A percentile compares a stretch with the other conserved stretches of the same genome.
Evolutionary conservation across 345 rosid genomes (phyloP).

Genomic region (Gossypium sturtianum): DNA sequence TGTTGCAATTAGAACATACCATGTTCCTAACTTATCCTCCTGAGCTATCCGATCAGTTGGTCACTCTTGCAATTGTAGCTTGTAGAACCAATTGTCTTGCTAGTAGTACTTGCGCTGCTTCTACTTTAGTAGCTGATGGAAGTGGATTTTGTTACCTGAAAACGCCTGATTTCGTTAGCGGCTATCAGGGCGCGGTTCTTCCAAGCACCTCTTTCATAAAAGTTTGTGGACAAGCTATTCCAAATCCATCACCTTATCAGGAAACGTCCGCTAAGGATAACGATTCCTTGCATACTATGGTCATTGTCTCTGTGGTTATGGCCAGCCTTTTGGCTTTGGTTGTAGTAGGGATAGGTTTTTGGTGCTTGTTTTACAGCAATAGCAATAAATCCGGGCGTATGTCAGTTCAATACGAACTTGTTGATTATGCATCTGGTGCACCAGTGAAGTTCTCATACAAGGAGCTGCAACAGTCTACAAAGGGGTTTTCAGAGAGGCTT

Average conservation of each 20-base stretch:
- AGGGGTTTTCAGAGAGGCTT: slow-evolving; percentile 43
- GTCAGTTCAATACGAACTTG: slow-evolving; percentile 40
- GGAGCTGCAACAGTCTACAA: slow-evolving; percentile 45
- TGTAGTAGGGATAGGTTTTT: slow-evolving; percentile 31
- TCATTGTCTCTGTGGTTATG: slow-evolving; percentile 27
- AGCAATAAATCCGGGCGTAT: slow-evolving; percentile 30
- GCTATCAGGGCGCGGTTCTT: slow-evolving; percentile 40
- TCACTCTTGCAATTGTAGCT: slow-evolving; percentile 34
- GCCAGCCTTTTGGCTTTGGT: slow-evolving; percentile 28
- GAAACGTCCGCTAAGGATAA: slow-evolving; percentile 7
- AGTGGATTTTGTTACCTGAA: slow-evolving; percentile 53
- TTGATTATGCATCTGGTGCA: slow-evolving; percentile 58
- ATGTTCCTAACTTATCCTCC: slow-evolving; percentile 30
- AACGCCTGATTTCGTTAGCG: slow-evolving; percentile 41
- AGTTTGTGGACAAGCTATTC: slow-evolving; percentile 46
- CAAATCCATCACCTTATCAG: slow-evolving; percentile 21
- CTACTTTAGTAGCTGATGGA: slow-evolving; percentile 52
- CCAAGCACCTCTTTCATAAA: slow-evolving; percentile 54
- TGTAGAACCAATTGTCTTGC: slow-evolving; percentile 46
- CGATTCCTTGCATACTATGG: slow-evolving; percentile 31
- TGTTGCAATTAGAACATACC: slow-evolving; percentile 42
- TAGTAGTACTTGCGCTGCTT: slow-evolving; percentile 42
- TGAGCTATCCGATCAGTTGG: slow-evolving; percentile 22
- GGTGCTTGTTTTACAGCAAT: slow-evolving; percentile 47
- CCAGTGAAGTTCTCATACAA: slow-evolving; percentile 48